phyloP scores from a whole-genome alignment of 2,329 filamentous ascomycete genomes.

The Verruconis gallopava region DNA sequence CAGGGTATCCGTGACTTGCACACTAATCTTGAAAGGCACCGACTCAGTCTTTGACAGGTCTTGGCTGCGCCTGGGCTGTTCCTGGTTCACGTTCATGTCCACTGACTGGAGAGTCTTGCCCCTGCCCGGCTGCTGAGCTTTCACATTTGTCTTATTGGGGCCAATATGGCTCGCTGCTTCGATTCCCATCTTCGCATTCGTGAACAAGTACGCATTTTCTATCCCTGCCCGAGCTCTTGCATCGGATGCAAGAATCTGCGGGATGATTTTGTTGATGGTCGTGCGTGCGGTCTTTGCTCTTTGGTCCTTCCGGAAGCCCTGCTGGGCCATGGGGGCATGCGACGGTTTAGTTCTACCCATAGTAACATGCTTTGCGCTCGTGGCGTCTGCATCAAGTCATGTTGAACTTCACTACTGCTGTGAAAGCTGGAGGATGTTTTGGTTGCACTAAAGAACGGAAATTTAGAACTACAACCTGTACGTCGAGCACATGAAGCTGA shows the following conservation, averaged over 20 bases:
- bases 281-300: constrained; percentile 42
- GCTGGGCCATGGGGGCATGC: constrained; percentile 23
- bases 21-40: constrained; percentile 26
- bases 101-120: background rate
- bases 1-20: constrained; percentile 41
- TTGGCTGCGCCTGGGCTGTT: background rate
- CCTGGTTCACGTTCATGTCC: background rate
- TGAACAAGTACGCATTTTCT: constrained; percentile 38
- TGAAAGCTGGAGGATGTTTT: background rate
- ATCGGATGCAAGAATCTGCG: constrained; percentile 40
- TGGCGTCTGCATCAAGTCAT: background rate
- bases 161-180: background rate
- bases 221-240: constrained; percentile 43
- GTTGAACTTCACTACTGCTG: background rate
- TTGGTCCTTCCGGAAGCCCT: constrained; percentile 22
- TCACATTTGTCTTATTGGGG: background rate
- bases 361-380: background rate
- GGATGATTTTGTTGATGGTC: constrained; percentile 48
- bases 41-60: constrained; percentile 1
- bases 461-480: background rate
- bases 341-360: constrained; percentile 27
- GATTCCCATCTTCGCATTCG: constrained; percentile 10
- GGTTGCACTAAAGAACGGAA: background rate
- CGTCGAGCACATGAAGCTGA: background rate
- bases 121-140: background rate